These are phyloP conservation scores for Silybum marianum DNA, from an alignment of 129 eudicot genomes.

Conservation along the genomic window DNA sequence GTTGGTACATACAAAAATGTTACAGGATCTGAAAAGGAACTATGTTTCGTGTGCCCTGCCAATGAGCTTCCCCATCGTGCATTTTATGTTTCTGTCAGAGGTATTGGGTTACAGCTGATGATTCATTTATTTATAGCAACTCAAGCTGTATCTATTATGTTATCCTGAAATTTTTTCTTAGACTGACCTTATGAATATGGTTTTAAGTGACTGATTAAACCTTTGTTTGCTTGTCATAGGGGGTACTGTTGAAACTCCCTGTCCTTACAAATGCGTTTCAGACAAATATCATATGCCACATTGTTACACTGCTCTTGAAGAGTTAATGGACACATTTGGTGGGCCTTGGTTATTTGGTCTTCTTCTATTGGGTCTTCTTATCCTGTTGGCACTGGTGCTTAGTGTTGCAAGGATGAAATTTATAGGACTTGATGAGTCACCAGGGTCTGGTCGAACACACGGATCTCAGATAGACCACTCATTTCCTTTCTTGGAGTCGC, in stretches of 20 bases:
- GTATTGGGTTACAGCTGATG: conserved; percentile 40
- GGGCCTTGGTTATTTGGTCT: conserved; percentile 97
- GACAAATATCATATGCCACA: conserved; percentile 95
- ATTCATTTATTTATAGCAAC: neutral
- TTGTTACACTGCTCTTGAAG: conserved; percentile 97
- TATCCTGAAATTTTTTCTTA: neutral
- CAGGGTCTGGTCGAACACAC: conserved; percentile 79
- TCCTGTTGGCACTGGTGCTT: conserved; percentile 82
- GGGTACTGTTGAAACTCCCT: conserved; percentile 82
- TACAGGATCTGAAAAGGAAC: conserved; percentile 80
- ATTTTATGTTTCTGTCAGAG: conserved; percentile 66
- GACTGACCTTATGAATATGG: neutral
- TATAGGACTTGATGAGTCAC: conserved; percentile 84
- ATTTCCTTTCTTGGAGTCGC: conserved; percentile 95
- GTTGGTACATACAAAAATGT: conserved; percentile 89
- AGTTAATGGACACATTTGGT: conserved; percentile 91
- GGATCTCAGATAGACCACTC: conserved; percentile 98
- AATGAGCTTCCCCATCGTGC: conserved; percentile 92
- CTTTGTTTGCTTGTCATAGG: conserved; percentile 46
- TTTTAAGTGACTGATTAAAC: neutral
- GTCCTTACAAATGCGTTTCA: conserved; percentile 90
- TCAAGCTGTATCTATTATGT: neutral
- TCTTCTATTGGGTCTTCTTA: conserved; percentile 79
- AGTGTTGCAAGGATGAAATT: conserved; percentile 98
- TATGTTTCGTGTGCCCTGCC: conserved; percentile 72